phyloP scores from a whole-genome alignment of 2,329 filamentous ascomycete species.

The Claviceps sp. region DNA sequence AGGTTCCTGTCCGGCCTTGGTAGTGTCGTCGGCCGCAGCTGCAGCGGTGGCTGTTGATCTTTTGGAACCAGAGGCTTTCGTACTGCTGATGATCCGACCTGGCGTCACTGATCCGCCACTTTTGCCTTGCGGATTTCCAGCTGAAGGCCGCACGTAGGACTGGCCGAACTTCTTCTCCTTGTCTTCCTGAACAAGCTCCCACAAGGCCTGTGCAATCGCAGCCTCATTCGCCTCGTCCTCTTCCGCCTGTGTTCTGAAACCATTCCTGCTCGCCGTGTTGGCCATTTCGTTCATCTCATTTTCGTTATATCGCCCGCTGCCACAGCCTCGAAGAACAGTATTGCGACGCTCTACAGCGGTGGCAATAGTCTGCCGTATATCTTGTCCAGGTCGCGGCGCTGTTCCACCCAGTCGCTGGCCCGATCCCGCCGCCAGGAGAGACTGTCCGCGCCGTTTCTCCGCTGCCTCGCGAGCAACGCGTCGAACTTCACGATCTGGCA shows the following conservation, averaged over 20 bases:
- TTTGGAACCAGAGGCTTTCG: not conserved
- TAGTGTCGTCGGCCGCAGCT: not conserved
- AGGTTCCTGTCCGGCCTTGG: not conserved
- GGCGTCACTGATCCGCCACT: slow-evolving; percentile 20
- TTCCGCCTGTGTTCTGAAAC: slow-evolving; percentile 72
- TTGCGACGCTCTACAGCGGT: slow-evolving; percentile 57
- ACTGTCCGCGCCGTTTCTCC: slow-evolving; percentile 50
- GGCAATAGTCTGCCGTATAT: slow-evolving; percentile 60
- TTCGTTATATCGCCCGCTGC: slow-evolving; percentile 53
- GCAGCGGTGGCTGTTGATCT: not conserved
- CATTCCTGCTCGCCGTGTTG: slow-evolving; percentile 52
- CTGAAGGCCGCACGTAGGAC: slow-evolving; percentile 35
- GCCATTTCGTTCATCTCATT: slow-evolving; percentile 51
- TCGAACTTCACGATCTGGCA: slow-evolving; percentile 61
- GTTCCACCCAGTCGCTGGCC: slow-evolving; percentile 62
- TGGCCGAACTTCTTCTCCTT: slow-evolving; percentile 42
- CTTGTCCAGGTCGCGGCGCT: slow-evolving; percentile 37
- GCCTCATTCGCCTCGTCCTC: slow-evolving; percentile 81
- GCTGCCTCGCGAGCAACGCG: slow-evolving; percentile 61
- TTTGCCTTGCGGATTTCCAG: slow-evolving; percentile 10
- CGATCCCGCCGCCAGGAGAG: slow-evolving; percentile 45
- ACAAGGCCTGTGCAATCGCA: slow-evolving; percentile 74
- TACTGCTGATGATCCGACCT: slow-evolving; percentile 4
- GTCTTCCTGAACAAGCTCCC: slow-evolving; percentile 73
- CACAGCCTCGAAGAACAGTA: slow-evolving; percentile 60